These are phyloP conservation scores for Saccharomyces hybrid DNA, from an alignment of 1,139 yeast genomes.

Conservation along the genomic window DNA sequence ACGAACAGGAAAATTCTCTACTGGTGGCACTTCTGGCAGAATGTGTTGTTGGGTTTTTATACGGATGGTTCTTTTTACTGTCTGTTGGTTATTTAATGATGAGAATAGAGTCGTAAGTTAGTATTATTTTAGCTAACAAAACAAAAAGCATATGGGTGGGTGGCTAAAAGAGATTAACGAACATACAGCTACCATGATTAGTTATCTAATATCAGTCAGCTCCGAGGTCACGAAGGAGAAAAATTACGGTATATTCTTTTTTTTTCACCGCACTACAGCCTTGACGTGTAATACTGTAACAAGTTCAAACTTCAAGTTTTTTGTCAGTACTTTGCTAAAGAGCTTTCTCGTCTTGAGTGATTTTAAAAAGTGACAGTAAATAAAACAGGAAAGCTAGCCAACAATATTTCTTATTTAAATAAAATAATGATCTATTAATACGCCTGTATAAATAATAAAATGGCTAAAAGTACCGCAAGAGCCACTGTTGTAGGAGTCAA, in stretches of 20 bases:
- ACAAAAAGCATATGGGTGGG: not conserved
- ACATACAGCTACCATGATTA: conserved; percentile 10
- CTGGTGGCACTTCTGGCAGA: conserved; percentile 77
- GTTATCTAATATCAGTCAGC: not conserved
- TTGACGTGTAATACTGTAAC: not conserved
- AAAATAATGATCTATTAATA: not conserved
- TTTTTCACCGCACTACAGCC: not conserved
- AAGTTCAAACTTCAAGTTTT: not conserved
- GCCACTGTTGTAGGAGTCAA: conserved; percentile 5
- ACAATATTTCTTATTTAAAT: not conserved
- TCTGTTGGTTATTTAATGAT: conserved; percentile 14
- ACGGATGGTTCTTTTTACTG: conserved; percentile 81
- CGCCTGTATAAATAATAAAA: conserved; percentile 6
- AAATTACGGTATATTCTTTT: not conserved
- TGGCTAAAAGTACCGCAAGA: conserved; percentile 5
- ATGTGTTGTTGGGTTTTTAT: conserved; percentile 83
- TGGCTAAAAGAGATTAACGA: not conserved
- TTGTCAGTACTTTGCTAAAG: not conserved
- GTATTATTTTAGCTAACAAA: not conserved
- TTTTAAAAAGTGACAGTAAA: not conserved
- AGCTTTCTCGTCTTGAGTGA: not conserved
- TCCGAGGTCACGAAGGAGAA: not conserved
- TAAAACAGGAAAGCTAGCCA: not conserved
- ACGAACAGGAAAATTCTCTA: conserved; percentile 91
- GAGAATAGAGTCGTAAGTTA: conserved; percentile 3